phyloP scores from a whole-genome alignment of 1,284 basidiomycete genomes.

The Ustilago curta region DNA sequence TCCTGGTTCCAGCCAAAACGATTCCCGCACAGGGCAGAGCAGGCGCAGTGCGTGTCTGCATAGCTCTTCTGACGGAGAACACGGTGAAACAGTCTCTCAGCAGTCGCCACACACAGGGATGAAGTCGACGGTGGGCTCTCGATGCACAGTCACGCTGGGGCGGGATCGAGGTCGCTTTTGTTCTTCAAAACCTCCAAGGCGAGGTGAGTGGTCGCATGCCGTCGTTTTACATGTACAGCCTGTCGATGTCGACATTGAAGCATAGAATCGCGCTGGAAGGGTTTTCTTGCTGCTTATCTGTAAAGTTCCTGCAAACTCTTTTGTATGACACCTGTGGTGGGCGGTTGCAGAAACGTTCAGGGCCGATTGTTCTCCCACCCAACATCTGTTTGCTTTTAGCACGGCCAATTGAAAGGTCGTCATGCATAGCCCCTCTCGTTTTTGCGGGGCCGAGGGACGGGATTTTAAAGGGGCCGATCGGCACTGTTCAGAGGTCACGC shows the following conservation, averaged over 20 bases:
- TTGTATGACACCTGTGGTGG: not conserved
- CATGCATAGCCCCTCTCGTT: not conserved
- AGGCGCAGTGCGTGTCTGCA: too few species aligned
- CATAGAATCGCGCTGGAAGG: too few species aligned
- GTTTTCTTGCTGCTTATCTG: too few species aligned
- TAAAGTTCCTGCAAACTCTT: not conserved
- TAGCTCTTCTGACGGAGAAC: not conserved
- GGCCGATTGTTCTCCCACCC: not conserved
- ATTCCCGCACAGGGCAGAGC: too few species aligned
- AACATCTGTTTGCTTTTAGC: not conserved
- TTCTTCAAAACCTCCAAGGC: too few species aligned
- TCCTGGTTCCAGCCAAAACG: too few species aligned
- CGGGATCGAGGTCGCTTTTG: not conserved
- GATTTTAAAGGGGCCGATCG: not conserved
- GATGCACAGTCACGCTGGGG: not conserved
- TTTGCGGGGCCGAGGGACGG: not conserved
- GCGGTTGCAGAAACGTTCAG: not conserved
- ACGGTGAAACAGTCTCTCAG: not conserved
- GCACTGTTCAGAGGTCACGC: not conserved
- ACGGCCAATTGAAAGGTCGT: not conserved
- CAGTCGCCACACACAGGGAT: not conserved
- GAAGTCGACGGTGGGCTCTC: conserved; percentile 1
- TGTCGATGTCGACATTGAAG: too few species aligned
- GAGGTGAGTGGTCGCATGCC: too few species aligned
- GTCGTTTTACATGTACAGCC: too few species aligned